Base-by-base conservation (phyloP, 2,329 filamentous ascomycete genomes). In the Hypoxylon sp. region DNA sequence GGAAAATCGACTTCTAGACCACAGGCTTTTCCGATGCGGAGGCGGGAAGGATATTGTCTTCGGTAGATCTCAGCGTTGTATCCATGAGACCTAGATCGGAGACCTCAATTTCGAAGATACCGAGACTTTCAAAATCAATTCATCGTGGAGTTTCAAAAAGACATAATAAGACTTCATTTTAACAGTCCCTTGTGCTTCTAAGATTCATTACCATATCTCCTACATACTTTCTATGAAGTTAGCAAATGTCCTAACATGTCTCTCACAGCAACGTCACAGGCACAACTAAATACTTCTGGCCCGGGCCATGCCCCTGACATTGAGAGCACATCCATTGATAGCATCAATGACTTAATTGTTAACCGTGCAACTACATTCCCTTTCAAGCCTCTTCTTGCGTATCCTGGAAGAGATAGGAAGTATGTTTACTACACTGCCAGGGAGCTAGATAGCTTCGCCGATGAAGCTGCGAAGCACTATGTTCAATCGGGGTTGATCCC, bases 301-400 rank as follows among this genome's bases (percentile, higher is more conserved):
- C 57, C 47, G 14, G 35, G 19, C 13, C 17, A 33, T 3, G 14
- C 14, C 13, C 39, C 31, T 26, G 47, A 55, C 5, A n/a, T 22
- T 33, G 59, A 60, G 4, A 60, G 33, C 17, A 47, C 14, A 19
- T 55, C 59, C 5, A 65, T 68, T 57, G 57, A 68, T 39, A 65
- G 65, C 24, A 65, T 68, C 26, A 65, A 68, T 35, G 65, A 65
- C 33, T 52, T 68, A 17, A 65, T 68, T 13, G 47, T 68, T 22
- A 60, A 68, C 29, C 65, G 65, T 22, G 65, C 65, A 10, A 39
- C 44, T 22, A 46, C 61, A 5, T 55, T 63, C 50, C 65, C 65
- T 44, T 60, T 61, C 31, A 65, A 60, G 39, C 51, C 65, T 10
- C 50, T 68, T 17, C 51, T 68, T 42, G 65, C 65, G 14, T 68